These are phyloP conservation scores for Paramecium bursaria DNA, from an alignment of 73 alveolate species.

Conservation along the genomic window DNA sequence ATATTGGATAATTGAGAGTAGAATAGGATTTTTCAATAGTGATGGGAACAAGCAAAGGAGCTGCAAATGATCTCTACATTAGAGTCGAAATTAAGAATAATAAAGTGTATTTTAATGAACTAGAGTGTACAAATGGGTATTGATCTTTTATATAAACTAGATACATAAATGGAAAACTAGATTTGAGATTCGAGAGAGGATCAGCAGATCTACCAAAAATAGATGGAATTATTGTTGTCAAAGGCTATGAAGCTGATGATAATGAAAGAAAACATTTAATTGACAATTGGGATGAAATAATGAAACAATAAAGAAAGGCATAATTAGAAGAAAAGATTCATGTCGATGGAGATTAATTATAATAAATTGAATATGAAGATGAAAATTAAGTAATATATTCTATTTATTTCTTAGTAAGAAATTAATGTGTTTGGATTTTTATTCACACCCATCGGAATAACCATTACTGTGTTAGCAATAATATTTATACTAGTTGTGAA, in stretches of 20 bases:
- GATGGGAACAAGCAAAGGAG: conserved; percentile 5
- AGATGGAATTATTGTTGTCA: conserved; percentile 43
- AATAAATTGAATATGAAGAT: background rate
- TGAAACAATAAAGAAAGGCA: conserved; percentile 3
- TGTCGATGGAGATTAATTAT: conserved; percentile 9
- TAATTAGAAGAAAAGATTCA: conserved; percentile 21
- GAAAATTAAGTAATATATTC: background rate
- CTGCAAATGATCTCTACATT: conserved; percentile 34
- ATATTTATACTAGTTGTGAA: no score
- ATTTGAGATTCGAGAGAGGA: conserved; percentile 16
- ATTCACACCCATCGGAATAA: conserved; percentile 37
- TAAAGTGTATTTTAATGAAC: background rate
- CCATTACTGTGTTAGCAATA: background rate
- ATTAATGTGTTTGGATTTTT: background rate
- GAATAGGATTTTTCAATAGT: background rate
- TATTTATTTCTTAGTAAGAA: background rate
- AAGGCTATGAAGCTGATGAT: conserved; percentile 48
- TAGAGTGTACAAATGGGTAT: conserved; percentile 39
- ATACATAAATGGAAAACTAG: conserved; percentile 11
- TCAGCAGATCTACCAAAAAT: conserved; percentile 45
- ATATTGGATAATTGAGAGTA: conserved; percentile 16
- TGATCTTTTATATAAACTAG: background rate
- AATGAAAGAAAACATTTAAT: conserved; percentile 29
- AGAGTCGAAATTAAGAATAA: background rate
- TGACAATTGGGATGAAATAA: conserved; percentile 44